Evolutionary conservation across 176 grass and related monocot species (phyloP), one percentile per base, ranked within the genome.

Genomic region (Cenchrus fungigraminus): DNA sequence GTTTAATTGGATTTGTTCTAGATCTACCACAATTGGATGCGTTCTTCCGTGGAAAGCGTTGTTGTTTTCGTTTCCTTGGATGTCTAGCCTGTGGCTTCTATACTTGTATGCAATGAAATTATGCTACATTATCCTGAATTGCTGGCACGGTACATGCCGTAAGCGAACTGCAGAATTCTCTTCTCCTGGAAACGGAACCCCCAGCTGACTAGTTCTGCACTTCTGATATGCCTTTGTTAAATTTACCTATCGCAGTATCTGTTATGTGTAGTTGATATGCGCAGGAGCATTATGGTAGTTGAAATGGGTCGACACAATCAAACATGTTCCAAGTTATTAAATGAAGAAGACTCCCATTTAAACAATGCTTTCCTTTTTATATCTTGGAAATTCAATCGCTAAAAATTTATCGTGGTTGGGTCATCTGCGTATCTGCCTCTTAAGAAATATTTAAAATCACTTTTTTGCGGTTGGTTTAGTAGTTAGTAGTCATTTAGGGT

Each of bases 21-120:
- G 88, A 86, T 90, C 74, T 86, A 75, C 46, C 47, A 77, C 28
- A 9, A 34, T 65, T 90, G 37, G 47, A 44, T 54, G 65, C 37
- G 29, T 66, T 66, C 32, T 55, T 40, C 7, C 1, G 0, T 3
- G 78, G 16, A 14, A 53, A 76, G 54, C 37, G 0, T 16, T 66
- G 37, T 15, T 53, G 46, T 49, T 73, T 22, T 78, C 61, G 15
- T 5, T 72, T 65, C 4, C 22, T 16, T 29, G 19, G 45, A 29
- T 53, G 20, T 19, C 17, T 62, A 40, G 44, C 8, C n/a, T 25
- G 42, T 63, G 9, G 14, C 16, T 51, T 8, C 49, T 3, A 13
- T 71, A 31, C 13, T 5, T 73, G n/a, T 0, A 52, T 52, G 22
- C 14, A 11, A 37, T 78, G 56, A 44, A 43, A 71, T 62, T 20